phyloP scores from a whole-genome alignment of 140 eudicot genomes.

The Cichorium intybus region DNA sequence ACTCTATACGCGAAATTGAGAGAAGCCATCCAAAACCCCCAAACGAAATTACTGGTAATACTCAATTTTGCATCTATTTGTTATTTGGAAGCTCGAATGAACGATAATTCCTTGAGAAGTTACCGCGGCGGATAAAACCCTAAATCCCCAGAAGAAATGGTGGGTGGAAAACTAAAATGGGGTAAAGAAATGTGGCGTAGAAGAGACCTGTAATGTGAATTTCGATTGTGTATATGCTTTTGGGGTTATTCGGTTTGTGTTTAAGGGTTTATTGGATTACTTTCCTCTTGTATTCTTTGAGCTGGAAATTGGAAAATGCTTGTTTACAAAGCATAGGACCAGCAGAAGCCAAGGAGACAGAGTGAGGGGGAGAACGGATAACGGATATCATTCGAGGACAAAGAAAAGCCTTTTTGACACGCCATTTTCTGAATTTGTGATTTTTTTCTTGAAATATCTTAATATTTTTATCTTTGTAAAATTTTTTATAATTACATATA shows the following conservation, averaged over 20 bases:
- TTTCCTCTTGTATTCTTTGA: background rate
- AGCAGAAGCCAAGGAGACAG: constrained; percentile 5
- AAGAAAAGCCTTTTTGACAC: background rate
- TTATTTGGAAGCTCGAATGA: background rate
- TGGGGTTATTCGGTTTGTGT: constrained; percentile 4
- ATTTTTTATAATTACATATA: no score
- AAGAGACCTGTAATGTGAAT: constrained; percentile 2
- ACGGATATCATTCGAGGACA: constrained; percentile 5
- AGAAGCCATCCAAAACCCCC: constrained; percentile 24
- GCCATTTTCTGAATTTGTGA: background rate
- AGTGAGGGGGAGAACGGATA: constrained; percentile 16
- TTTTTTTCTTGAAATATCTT: background rate
- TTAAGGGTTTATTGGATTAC: background rate
- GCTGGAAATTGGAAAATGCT: constrained; percentile 11
- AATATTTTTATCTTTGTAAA: no score
- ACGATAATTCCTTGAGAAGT: background rate
- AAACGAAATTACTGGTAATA: background rate
- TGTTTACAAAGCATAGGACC: constrained; percentile 10
- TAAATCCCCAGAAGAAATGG: constrained; percentile 14
- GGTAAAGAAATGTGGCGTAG: constrained; percentile 8
- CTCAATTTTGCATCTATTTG: constrained; percentile 7
- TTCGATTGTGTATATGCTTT: background rate
- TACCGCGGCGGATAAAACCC: constrained; percentile 13
- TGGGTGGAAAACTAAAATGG: background rate
- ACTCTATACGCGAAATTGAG: constrained; percentile 4